Base-by-base conservation (phyloP, 2,329 filamentous ascomycete genomes). In the Pleurostoma richardsiae region DNA sequence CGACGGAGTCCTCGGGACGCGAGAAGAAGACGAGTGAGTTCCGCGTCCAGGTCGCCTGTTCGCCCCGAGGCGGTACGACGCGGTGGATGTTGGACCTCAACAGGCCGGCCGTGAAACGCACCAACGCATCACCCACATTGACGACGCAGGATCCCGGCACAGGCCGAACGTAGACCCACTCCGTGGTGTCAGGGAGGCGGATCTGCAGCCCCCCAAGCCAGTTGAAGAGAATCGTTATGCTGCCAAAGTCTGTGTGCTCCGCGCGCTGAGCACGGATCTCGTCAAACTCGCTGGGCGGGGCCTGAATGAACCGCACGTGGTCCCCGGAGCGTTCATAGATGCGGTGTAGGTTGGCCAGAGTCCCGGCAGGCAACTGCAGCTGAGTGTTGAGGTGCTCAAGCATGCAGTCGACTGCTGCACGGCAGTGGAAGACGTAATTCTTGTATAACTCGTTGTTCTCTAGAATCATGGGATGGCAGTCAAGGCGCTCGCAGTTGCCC, bases 191-290 rank as follows among this genome's bases (percentile, higher is more conserved):
- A 3, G 60, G 60, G 29, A 56, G 58, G 2, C 61, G 53, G 29
- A 70, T 60, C 47, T 70, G 67, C 30, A 70, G 52, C 3, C 67
- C 67, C 2, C 66, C 65, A 2, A 69, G 56, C 39, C 58, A 58
- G 43, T 68, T 70, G 50, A 69, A 68, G 8, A 70, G 56, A 5
- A 69, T 52, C 1, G 65, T 68, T n/a, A 70, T 48, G 41, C 54
- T 60, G 28, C 66, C 67, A 30, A 65, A 66, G 51, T 70, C 67
- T 0, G 65, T 69, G 43, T 70, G 67, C 29, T 59, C 51, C 0
- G 44, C 39, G 44, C 4, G 49, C 52, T 44, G 49, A 47, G 45
- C 51, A 4, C 49, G 49, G 7, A 41, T 39, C 26, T 52, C 47
- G 27, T 42, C 42, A 26, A 44, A 40, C 28, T 6, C 41, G 19